Evolutionary conservation across 2,329 filamentous ascomycete genomes (phyloP).

Genomic region (Lachnellula hyalina): DNA sequence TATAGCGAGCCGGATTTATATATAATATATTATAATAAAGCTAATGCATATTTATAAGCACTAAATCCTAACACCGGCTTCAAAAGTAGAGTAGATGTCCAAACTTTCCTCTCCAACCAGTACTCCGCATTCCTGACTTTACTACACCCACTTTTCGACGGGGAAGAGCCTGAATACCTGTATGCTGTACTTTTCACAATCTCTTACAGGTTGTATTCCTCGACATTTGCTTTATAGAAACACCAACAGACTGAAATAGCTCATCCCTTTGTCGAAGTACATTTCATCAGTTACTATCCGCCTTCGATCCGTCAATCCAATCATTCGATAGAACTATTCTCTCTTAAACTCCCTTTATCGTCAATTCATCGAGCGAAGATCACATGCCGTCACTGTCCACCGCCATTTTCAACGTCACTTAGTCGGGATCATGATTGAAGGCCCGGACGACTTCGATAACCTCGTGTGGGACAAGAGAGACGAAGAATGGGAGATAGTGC

Average conservation of each 20-base stretch:
- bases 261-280: constrained; percentile 4
- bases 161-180: no score
- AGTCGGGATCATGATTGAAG: not conserved
- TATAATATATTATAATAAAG: no score
- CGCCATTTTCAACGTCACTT: constrained; percentile 7
- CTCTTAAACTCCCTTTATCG: constrained; percentile 1
- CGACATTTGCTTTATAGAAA: no score
- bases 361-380: no score
- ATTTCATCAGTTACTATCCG: constrained; percentile 5
- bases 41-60: no score
- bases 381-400: constrained; percentile 1
- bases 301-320: constrained; percentile 7
- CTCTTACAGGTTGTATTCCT: no score
- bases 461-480: constrained; percentile 3
- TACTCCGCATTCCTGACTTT: not conserved
- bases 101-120: not conserved
- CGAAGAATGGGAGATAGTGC: not conserved
- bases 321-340: constrained; percentile 9
- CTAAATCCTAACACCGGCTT: no score
- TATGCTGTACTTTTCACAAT: no score
- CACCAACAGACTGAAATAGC: not conserved
- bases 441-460: constrained; percentile 1
- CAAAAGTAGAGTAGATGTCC: not conserved
- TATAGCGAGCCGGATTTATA: no score
- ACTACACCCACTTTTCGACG: not conserved